Evolutionary conservation across 2,329 filamentous ascomycete genomes (phyloP).

Genomic region (Meredithiella fracta): DNA sequence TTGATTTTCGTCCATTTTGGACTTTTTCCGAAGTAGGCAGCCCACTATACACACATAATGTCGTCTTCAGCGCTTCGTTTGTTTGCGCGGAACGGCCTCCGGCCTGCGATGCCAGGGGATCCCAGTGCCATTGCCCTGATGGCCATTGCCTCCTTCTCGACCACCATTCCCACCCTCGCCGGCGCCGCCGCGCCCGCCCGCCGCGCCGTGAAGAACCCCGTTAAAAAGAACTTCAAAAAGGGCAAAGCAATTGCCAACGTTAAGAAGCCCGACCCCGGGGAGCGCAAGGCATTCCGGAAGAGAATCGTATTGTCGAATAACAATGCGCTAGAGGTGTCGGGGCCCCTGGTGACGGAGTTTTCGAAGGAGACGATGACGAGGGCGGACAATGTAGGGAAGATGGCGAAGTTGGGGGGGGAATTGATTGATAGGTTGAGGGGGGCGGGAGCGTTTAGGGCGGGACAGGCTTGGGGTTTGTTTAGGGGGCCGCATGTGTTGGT

Average conservation of each 20-base stretch:
- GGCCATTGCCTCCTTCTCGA: conserved; percentile 27
- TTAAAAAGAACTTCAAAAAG: conserved; percentile 37
- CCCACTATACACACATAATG: no score
- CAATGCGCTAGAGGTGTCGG: conserved; percentile 67
- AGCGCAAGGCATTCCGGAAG: conserved; percentile 76
- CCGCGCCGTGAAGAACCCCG: conserved; percentile 20
- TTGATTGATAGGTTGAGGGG: conserved; percentile 66
- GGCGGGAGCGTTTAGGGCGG: conserved; percentile 80
- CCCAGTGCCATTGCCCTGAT: conserved; percentile 15
- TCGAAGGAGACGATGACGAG: conserved; percentile 36
- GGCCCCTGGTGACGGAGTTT: conserved; percentile 40
- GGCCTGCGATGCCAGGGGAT: conserved; percentile 20
- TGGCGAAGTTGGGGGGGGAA: conserved; percentile 51
- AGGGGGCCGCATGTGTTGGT: conserved; percentile 63
- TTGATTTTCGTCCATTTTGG: no score
- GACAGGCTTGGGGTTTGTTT: conserved; percentile 79
- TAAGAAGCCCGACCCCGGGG: conserved; percentile 47
- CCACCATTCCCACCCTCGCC: conserved; percentile 17
- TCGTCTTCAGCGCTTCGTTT: conserved; percentile 28
- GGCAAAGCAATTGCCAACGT: conserved; percentile 24
- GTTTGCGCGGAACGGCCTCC: conserved; percentile 24
- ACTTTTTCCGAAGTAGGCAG: no score
- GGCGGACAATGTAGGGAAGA: conserved; percentile 41
- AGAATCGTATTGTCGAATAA: conserved; percentile 84
- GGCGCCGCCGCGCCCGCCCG: conserved; percentile 18